Percentiles rank a stretch among this genome's conserved stretches.
Evolutionary conservation across 2,329 filamentous ascomycete species (phyloP).

Genomic region (Hypoxylon sp.): DNA sequence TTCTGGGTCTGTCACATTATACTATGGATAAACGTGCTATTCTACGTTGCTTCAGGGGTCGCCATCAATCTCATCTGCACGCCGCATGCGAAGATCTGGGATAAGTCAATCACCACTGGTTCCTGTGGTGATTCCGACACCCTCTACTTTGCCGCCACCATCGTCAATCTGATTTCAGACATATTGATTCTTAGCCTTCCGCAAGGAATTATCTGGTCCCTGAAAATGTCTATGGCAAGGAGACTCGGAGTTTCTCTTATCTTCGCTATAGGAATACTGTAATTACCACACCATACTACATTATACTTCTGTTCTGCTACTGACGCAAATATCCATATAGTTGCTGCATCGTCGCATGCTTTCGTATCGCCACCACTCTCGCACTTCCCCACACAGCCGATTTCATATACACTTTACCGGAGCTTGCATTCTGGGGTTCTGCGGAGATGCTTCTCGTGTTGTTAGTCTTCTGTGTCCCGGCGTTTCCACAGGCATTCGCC

Average conservation of each 20-base stretch:
- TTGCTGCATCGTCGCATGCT: background rate
- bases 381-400: background rate
- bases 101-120: background rate
- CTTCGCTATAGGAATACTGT: background rate
- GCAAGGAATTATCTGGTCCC: background rate
- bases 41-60: background rate
- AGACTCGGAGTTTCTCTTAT: background rate
- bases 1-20: background rate
- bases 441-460: background rate
- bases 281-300: no score
- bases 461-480: background rate
- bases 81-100: constrained; percentile 2
- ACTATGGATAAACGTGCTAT: background rate
- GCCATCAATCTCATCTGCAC: background rate
- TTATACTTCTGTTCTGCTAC: no score
- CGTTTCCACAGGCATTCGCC: background rate
- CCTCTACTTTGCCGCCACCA: background rate
- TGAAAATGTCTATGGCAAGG: background rate
- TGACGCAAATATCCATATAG: background rate
- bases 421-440: background rate
- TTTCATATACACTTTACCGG: background rate
- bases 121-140: background rate
- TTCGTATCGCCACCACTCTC: background rate
- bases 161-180: background rate
- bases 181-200: background rate